A percentile compares a stretch with the other conserved stretches of the same genome.
phyloP scores from a whole-genome alignment of 2,329 filamentous ascomycete genomes.

The Juglanconis sp. region DNA sequence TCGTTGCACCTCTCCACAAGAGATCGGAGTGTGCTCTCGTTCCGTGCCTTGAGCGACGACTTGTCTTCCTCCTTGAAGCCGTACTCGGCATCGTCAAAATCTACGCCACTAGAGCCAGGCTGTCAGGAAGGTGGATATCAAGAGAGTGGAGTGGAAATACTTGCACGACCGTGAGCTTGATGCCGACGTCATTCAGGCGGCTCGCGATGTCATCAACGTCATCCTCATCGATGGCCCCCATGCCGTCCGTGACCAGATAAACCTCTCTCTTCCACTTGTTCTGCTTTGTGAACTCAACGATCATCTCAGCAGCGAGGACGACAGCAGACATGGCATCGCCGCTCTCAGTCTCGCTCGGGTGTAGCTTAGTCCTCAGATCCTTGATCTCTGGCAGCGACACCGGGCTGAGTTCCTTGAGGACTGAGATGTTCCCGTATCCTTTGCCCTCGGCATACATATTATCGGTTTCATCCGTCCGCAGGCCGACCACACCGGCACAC shows the following conservation, averaged over 20 bases:
- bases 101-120: constrained; percentile 62
- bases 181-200: constrained; percentile 72
- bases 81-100: constrained; percentile 89
- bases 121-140: constrained; percentile 1
- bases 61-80: constrained; percentile 93
- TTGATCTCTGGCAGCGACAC: constrained; percentile 67
- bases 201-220: constrained; percentile 66
- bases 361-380: constrained; percentile 59
- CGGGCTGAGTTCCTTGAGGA: constrained; percentile 66
- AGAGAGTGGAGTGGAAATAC: constrained; percentile 30
- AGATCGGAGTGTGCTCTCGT: constrained; percentile 65
- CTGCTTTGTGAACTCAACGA: constrained; percentile 66
- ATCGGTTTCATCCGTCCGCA: constrained; percentile 74
- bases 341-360: constrained; percentile 61
- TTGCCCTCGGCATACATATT: constrained; percentile 64
- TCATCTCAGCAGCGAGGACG: constrained; percentile 83
- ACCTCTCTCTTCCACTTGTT: constrained; percentile 75
- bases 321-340: constrained; percentile 89
- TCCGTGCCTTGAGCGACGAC: constrained; percentile 64
- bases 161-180: constrained; percentile 76
- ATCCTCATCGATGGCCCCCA: constrained; percentile 68
- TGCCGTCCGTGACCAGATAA: constrained; percentile 80
- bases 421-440: constrained; percentile 76
- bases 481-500: constrained; percentile 73
- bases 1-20: constrained; percentile 65